Conservation (phyloP, 768 basidiomycete genomes). For the Lactarius psammicola region DNA sequence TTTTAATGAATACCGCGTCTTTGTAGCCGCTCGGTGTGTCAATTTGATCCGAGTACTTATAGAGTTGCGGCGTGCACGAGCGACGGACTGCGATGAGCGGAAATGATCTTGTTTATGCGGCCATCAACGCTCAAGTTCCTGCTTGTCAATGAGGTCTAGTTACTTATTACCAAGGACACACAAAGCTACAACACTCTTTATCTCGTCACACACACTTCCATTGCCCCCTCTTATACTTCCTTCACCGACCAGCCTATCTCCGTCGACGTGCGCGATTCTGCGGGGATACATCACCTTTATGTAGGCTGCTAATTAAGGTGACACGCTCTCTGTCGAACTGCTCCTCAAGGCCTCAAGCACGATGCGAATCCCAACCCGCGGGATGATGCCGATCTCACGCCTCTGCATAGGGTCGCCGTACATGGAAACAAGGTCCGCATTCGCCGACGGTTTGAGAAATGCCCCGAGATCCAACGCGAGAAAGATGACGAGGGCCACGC, state of each 20-base stretch:
- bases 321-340: constrained; percentile 90
- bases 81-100: constrained; percentile 80
- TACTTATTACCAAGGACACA: constrained; percentile 82
- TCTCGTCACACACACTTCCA: constrained; percentile 91
- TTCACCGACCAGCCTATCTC: constrained; percentile 95
- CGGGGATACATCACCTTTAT: constrained; percentile 91
- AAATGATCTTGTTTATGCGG: constrained; percentile 99
- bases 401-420: constrained; percentile 96
- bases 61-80: constrained; percentile 64
- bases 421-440: constrained; percentile 89
- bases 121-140: constrained; percentile 89
- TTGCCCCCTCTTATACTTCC: constrained; percentile 85
- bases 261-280: constrained; percentile 84
- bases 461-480: constrained; percentile 70
- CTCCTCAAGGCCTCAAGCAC: constrained; percentile 80
- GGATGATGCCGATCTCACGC: constrained; percentile 80
- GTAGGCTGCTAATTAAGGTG: constrained; percentile 99
- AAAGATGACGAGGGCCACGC: constrained; percentile 81
- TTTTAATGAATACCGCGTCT: constrained; percentile 42
- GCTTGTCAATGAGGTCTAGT: constrained; percentile 89
- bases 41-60: constrained; percentile 60
- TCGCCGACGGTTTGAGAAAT: constrained; percentile 80
- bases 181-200: constrained; percentile 97
- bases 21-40: constrained; percentile 81
- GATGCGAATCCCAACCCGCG: constrained; percentile 75